These are phyloP conservation scores for Penicillium sp. DNA, from an alignment of 2,329 filamentous ascomycete species.

Conservation along the genomic window DNA sequence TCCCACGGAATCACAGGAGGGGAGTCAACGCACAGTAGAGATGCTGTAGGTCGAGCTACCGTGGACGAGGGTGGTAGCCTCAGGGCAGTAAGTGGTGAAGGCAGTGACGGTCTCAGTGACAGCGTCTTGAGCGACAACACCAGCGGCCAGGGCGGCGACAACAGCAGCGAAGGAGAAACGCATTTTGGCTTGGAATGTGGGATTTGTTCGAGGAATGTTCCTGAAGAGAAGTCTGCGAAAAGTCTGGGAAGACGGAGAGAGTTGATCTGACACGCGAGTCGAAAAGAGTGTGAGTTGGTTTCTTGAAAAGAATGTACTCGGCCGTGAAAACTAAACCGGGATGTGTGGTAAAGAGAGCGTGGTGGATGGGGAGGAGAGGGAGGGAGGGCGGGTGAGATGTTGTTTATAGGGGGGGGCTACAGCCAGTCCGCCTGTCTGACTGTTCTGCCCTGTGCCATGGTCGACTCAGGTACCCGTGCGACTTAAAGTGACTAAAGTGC, in stretches of 20 bases:
- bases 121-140: conserved; percentile 41
- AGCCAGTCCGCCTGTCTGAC: too few species aligned
- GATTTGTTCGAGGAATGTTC: conserved; percentile 20
- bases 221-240: background rate
- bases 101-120: conserved; percentile 68
- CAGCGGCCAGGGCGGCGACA: conserved; percentile 45
- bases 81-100: conserved; percentile 74
- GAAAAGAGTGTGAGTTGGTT: conserved; percentile 21
- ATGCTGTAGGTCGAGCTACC: conserved; percentile 70
- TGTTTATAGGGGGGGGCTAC: conserved; percentile 16
- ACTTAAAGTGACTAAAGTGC: background rate
- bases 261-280: conserved; percentile 10
- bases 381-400: conserved; percentile 7
- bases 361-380: conserved; percentile 19
- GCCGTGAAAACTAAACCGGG: conserved; percentile 21
- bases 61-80: conserved; percentile 65
- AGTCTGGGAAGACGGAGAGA: conserved; percentile 3
- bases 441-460: background rate
- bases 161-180: conserved; percentile 53
- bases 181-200: conserved; percentile 48
- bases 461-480: conserved; percentile 7
- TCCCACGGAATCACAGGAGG: background rate
- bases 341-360: conserved; percentile 23
- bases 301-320: conserved; percentile 32
- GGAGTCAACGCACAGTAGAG: conserved; percentile 56